Evolutionary conservation across 108 stramenopile species (phyloP), one percentile per base, ranked within the genome.

Genomic region (Heterococcus sp.): DNA sequence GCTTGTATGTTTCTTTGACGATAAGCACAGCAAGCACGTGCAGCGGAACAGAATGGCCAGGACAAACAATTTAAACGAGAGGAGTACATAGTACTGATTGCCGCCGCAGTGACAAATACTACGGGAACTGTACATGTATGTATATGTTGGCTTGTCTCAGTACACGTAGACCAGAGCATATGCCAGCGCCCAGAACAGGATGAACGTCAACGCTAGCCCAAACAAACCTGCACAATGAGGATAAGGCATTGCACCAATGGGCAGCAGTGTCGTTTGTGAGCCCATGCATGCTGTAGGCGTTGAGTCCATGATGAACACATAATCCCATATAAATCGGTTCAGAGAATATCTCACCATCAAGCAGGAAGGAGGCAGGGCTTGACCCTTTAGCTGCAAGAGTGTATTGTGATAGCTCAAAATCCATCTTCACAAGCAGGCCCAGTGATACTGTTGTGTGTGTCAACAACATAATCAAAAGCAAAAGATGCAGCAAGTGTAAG

Each of bases 181-280:
- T 2, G 76, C 76, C 37, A 76, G 76, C 36, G 76, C 70, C 76
- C 76, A 76, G 76, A 76, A 76, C 0, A 76, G 38, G 30, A 76
- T 76, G 76, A 69, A 76, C 30, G 76, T 76, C 76, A 76, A 38
- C 31, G 76, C 76, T 14, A 46, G 70, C 58, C 70, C 70, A 0
- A 68, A 68, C 29, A 76, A 35, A 34, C 76, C 76, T 0, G 66
- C 0, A 29, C 38, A 11, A 4, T 38, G 30, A 0, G 33, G 5
- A 38, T 1, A 71, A 34, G 30, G 1, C 37, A 71, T 14, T 26
- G 14, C 21, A n/a, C 14, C 14, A 32, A 32, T 31, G 32, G 11
- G 5, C 66, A 32, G 31, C 0, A 29, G 69, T 35, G 2, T 28
- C 27, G 2, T 32, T 28, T 37, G 28, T 37, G 28, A 4, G 70